Evolutionary conservation across 2,329 filamentous ascomycete genomes (phyloP).

Genomic region (Fusarium albidum): DNA sequence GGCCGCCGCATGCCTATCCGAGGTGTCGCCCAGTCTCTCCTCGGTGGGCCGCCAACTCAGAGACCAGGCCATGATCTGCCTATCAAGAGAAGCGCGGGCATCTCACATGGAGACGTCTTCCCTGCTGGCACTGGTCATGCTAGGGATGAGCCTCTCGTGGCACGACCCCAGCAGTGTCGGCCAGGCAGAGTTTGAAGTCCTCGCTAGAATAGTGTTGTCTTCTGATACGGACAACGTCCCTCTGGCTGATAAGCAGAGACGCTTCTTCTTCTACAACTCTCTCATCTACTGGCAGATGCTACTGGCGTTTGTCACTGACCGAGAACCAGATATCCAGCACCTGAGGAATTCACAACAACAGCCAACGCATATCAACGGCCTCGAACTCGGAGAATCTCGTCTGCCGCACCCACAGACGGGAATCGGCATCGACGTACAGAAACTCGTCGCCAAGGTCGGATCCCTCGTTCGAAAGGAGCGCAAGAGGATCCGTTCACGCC

Average conservation of each 20-base stretch:
- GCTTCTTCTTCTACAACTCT: constrained; percentile 39
- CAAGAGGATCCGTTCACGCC: constrained; percentile 33
- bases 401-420: constrained; percentile 42
- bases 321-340: constrained; percentile 8
- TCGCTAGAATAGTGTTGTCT: constrained; percentile 25
- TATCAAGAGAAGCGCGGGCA: constrained; percentile 59
- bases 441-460: constrained; percentile 39
- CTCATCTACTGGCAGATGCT: constrained; percentile 41
- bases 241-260: constrained; percentile 33
- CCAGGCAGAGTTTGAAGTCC: constrained; percentile 27
- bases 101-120: constrained; percentile 59
- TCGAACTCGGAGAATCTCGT: constrained; percentile 24
- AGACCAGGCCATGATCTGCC: constrained; percentile 58
- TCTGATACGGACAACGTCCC: constrained; percentile 10
- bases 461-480: constrained; percentile 34
- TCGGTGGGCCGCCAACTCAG: constrained; percentile 56
- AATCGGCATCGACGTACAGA: constrained; percentile 34
- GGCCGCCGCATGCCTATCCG: constrained; percentile 67
- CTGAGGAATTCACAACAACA: constrained; percentile 12
- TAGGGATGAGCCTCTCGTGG: constrained; percentile 68
- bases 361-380: constrained; percentile 13
- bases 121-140: constrained; percentile 64
- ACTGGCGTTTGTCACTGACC: constrained; percentile 38
- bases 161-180: constrained; percentile 65
- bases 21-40: constrained; percentile 56